phyloP scores from a whole-genome alignment of 257 asterid genomes.

The Nicotiana tomentosiformis region DNA sequence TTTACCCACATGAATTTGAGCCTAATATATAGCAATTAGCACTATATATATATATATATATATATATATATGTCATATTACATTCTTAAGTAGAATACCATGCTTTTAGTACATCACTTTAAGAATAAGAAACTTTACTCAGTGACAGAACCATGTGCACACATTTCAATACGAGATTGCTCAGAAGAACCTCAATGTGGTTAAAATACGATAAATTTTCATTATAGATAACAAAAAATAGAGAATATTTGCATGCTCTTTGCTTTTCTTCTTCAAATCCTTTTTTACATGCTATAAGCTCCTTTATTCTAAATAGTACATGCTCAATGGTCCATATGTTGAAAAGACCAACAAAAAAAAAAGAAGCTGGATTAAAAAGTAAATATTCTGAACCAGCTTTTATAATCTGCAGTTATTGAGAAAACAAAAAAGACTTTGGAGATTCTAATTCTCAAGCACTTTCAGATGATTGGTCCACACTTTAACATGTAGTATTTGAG shows the following conservation, averaged over 20 bases:
- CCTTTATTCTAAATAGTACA: background rate
- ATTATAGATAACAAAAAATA: background rate
- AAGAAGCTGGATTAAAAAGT: background rate
- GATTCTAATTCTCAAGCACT: constrained; percentile 5
- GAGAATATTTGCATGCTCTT: constrained; percentile 9
- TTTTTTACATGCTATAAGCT: background rate
- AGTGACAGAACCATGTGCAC: background rate
- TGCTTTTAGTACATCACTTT: background rate
- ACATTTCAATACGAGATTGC: background rate
- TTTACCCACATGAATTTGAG: background rate
- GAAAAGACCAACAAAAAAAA: accelerated
- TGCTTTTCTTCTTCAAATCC: background rate
- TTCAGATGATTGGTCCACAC: background rate
- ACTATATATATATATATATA: no score
- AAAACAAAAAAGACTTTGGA: background rate
- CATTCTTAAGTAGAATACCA: background rate
- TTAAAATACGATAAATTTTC: background rate
- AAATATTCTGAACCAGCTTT: constrained; percentile 3
- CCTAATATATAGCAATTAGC: background rate
- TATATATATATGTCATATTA: background rate
- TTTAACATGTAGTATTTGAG: no score
- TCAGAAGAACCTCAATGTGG: background rate
- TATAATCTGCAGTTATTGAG: background rate
- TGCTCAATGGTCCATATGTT: background rate
- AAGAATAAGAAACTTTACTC: background rate